These are phyloP conservation scores for Acacia concinna DNA, from an alignment of 331 rosid genomes.

Conservation along the genomic window DNA sequence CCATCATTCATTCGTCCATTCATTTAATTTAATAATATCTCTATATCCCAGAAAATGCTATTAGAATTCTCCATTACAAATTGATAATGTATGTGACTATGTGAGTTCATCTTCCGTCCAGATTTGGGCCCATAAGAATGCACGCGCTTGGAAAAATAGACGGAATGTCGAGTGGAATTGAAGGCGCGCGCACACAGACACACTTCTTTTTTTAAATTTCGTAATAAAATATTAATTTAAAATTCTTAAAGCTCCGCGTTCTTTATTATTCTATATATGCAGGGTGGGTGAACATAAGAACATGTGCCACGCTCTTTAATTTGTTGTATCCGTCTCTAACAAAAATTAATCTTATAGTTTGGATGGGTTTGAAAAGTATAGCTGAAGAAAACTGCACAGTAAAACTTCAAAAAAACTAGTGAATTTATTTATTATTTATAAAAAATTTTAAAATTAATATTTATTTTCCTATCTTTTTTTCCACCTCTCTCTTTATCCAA, in stretches of 20 bases:
- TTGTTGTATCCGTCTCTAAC: conserved; percentile 1
- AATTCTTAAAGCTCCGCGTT: not conserved
- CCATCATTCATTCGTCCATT: no score
- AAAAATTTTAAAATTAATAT: no score
- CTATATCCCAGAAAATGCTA: no score
- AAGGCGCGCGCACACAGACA: not conserved
- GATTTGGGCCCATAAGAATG: no score
- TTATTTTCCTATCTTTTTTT: no score
- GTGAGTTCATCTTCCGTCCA: conserved; percentile 5
- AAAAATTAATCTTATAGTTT: not conserved
- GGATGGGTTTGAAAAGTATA: no score
- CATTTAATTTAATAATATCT: not conserved
- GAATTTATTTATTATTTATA: no score
- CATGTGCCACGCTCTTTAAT: not conserved
- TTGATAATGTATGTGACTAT: not conserved
- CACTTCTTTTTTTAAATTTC: conserved; percentile 5
- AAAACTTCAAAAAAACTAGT: no score
- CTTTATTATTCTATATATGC: no score
- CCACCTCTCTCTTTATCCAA: no score
- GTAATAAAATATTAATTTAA: not conserved
- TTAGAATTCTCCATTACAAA: no score
- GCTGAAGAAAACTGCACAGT: no score
- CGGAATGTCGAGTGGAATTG: conserved; percentile 5
- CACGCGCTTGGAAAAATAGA: not conserved
- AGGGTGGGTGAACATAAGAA: not conserved